A percentile compares a stretch with the other conserved stretches of the same genome.
Evolutionary conservation across 1,284 basidiomycete species (phyloP).

Genomic region (Leucocoprinus gongylophorus): DNA sequence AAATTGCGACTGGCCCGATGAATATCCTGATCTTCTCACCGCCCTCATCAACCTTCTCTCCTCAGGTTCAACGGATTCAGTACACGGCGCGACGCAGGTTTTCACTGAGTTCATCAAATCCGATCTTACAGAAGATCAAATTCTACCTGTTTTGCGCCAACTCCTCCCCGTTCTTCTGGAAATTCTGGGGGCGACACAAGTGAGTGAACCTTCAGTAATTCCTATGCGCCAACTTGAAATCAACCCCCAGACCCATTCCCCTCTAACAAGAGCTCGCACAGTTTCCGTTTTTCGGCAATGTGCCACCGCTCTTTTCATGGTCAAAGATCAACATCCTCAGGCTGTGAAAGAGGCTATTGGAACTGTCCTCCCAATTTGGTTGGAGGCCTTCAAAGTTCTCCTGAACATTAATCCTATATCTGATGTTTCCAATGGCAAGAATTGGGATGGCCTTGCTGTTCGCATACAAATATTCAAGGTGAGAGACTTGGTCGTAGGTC

Average conservation of each 20-base stretch:
- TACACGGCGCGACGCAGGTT: slow-evolving; percentile 94
- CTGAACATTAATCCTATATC: slow-evolving; percentile 57
- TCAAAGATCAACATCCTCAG: slow-evolving; percentile 86
- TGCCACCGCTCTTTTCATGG: slow-evolving; percentile 85
- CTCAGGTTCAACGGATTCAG: slow-evolving; percentile 60
- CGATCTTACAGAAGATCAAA: slow-evolving; percentile 88
- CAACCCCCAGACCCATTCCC: slow-evolving; percentile 52
- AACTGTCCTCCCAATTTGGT: slow-evolving; percentile 82
- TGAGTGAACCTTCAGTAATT: slow-evolving; percentile 26
- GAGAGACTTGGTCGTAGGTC: slow-evolving; percentile 15
- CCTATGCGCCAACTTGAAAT: not conserved
- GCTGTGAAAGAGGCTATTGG: slow-evolving; percentile 79
- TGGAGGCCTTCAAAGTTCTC: slow-evolving; percentile 77
- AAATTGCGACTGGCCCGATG: slow-evolving; percentile 89
- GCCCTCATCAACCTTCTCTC: slow-evolving; percentile 71
- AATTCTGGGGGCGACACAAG: slow-evolving; percentile 74
- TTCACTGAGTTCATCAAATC: slow-evolving; percentile 88
- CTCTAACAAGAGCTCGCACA: slow-evolving; percentile 76
- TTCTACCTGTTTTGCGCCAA: slow-evolving; percentile 79
- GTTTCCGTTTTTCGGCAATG: slow-evolving; percentile 90
- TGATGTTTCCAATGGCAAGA: slow-evolving; percentile 50
- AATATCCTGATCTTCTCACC: slow-evolving; percentile 78
- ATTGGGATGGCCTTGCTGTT: slow-evolving; percentile 76
- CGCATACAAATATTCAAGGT: slow-evolving; percentile 79
- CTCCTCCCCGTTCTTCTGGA: slow-evolving; percentile 78